Evolutionary conservation across 352 stramenopile genomes (phyloP), one percentile per base, ranked within the genome.

Genomic region (Globisporangium abappressorium): DNA sequence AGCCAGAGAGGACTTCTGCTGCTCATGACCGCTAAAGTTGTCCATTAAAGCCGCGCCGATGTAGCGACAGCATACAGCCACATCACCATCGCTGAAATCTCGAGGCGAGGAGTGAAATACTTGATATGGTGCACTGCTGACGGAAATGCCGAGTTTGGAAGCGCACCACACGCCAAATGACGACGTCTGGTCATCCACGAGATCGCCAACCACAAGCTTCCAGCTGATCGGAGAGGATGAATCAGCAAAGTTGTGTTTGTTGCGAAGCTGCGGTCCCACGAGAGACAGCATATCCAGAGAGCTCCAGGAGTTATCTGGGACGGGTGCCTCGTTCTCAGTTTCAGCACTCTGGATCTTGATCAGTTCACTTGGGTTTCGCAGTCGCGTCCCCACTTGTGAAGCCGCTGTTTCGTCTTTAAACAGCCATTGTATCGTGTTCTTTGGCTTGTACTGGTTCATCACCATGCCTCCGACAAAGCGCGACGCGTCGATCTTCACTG

Each of bases 81-180:
- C 56, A 22, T 68, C 71, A 36, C n/a, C 11, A 26, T 65, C 71
- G 49, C 22, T 7, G 20, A 18, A 20, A 15, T 51, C n/a, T 20
- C 22, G 64, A 34, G 24, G 34, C 6, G 55, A 30, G 36, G 68
- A 62, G 26, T 64, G 26, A n/a, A 70, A 15, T 61, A 78, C 24
- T 75, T 53, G 64, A 62, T 74, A 28, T 43, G 76, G 59, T 36
- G 74, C 20, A 3, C 2, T 61, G 30, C 14, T 57, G 20, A 59
- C 36, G 5, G 34, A 70, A 36, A 72, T 73, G 14, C 86, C 84
- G 57, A 76, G 68, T 64, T 81, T 85, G 33, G 85, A 72, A 6
- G 84, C 86, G 36, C 83, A 90, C 87, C 87, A 94, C 36, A 79
- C 80, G 9, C 84, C 87, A 74, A 94, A 92, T 1, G 80, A 87